These are phyloP conservation scores for Asterochloris sp. DNA, from an alignment of 139 green algal species.

Conservation along the genomic window DNA sequence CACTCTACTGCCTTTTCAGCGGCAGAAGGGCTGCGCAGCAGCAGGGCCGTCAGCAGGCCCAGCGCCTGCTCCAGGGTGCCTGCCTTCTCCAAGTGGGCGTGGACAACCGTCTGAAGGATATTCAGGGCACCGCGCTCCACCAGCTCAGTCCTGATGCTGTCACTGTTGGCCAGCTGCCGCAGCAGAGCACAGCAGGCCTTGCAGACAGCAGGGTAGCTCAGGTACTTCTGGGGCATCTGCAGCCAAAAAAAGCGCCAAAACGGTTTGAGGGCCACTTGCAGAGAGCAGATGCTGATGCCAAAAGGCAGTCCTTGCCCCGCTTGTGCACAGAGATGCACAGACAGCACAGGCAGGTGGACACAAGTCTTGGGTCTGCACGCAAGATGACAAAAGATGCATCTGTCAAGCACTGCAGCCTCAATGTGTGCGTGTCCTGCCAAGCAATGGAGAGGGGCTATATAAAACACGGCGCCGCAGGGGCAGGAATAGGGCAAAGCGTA, in stretches of 20 bases:
- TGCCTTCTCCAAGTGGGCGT: conserved; percentile 17
- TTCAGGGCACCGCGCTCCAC: conserved; percentile 47
- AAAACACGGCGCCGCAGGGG: too few species aligned
- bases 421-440: too few species aligned
- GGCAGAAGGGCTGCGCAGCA: conserved; percentile 68
- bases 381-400: too few species aligned
- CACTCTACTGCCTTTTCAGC: conserved; percentile 35
- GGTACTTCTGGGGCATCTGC: conserved; percentile 3
- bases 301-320: too few species aligned
- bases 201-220: conserved; percentile 15
- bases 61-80: conserved; percentile 52
- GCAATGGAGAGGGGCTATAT: too few species aligned
- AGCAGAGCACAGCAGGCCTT: conserved; percentile 36
- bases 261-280: background rate
- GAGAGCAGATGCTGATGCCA: too few species aligned
- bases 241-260: background rate
- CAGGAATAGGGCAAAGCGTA: too few species aligned
- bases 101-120: conserved; percentile 26
- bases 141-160: conserved; percentile 66
- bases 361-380: too few species aligned
- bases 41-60: conserved; percentile 68
- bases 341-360: too few species aligned
- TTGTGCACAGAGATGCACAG: too few species aligned
- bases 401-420: too few species aligned
- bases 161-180: conserved; percentile 80